Evolutionary conservation across 768 basidiomycete genomes (phyloP).

Genomic region (Tephrocybe sp.): DNA sequence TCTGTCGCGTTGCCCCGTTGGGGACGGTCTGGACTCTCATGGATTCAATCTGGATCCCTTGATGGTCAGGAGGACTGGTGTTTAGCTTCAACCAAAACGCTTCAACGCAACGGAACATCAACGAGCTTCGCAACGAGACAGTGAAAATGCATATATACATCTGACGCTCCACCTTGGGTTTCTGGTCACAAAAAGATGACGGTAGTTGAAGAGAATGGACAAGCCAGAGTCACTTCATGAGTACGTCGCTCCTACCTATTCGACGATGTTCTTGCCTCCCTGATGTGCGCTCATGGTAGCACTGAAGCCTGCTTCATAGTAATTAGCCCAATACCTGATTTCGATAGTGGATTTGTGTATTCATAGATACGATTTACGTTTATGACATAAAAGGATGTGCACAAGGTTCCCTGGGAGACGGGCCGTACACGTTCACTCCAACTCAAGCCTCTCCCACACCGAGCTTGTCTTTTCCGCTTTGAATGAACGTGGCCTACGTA

Average conservation of each 20-base stretch:
- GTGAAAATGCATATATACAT: background rate
- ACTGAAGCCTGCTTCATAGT: too few relatives aligned
- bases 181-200: slow-evolving; percentile 8
- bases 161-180: slow-evolving; percentile 10
- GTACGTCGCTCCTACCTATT: background rate
- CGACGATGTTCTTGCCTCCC: background rate
- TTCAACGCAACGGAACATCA: slow-evolving; percentile 1
- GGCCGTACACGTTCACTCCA: too few relatives aligned
- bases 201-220: slow-evolving; percentile 8
- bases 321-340: too few relatives aligned
- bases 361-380: too few relatives aligned
- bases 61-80: background rate
- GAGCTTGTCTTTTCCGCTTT: too few relatives aligned
- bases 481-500: too few relatives aligned
- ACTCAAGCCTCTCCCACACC: too few relatives aligned
- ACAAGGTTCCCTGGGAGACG: too few relatives aligned
- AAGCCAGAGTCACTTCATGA: background rate
- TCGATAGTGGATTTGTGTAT: too few relatives aligned
- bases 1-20: slow-evolving; percentile 1
- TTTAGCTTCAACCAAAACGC: background rate
- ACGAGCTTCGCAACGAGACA: slow-evolving; percentile 1
- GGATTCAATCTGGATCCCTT: too few relatives aligned
- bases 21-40: background rate
- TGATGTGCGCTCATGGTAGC: too few relatives aligned
- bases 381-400: too few relatives aligned